Evolutionary conservation across 805 yeast species (phyloP).

Genomic region (Phaffomyces thermotolerans): DNA sequence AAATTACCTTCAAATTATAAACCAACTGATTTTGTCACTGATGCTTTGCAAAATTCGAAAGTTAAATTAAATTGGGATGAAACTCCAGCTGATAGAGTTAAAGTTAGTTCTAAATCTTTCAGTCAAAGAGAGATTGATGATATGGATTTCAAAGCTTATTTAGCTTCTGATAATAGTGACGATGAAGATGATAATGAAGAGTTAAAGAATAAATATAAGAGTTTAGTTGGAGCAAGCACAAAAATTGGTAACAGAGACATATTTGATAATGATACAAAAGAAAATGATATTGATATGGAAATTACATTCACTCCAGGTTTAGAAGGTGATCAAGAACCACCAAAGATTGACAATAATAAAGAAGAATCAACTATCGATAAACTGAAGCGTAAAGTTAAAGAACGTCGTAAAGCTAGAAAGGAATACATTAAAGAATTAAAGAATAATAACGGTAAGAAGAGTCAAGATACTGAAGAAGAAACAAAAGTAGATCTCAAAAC

Average conservation of each 20-base stretch:
- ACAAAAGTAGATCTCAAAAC: conserved; percentile 10
- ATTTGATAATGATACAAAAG: conserved; percentile 35
- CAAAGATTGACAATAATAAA: conserved; percentile 26
- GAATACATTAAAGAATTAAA: conserved; percentile 63
- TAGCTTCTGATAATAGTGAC: conserved; percentile 71
- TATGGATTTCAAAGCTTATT: conserved; percentile 86
- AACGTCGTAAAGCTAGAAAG: conserved; percentile 80
- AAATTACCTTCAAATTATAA: conserved; percentile 71
- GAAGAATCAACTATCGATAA: conserved; percentile 72
- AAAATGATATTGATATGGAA: conserved; percentile 83
- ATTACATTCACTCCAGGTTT: conserved; percentile 91
- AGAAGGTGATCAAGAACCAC: conserved; percentile 27
- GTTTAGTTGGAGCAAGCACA: conserved; percentile 40
- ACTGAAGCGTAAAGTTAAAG: conserved; percentile 83
- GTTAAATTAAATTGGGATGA: conserved; percentile 98
- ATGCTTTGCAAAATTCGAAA: conserved; percentile 92
- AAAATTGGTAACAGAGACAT: conserved; percentile 30
- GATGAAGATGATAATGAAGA: conserved; percentile 34
- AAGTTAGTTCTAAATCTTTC: conserved; percentile 72
- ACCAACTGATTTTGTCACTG: conserved; percentile 80
- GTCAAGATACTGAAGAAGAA: conserved; percentile 27
- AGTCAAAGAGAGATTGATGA: conserved; percentile 83
- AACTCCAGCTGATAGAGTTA: conserved; percentile 84
- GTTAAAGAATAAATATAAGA: conserved; percentile 53
- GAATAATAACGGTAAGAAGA: conserved; percentile 44